A percentile compares a stretch with the other conserved stretches of the same genome.
Conservation (phyloP, 495 filamentous ascomycete species). For the Neurospora sp. region DNA sequence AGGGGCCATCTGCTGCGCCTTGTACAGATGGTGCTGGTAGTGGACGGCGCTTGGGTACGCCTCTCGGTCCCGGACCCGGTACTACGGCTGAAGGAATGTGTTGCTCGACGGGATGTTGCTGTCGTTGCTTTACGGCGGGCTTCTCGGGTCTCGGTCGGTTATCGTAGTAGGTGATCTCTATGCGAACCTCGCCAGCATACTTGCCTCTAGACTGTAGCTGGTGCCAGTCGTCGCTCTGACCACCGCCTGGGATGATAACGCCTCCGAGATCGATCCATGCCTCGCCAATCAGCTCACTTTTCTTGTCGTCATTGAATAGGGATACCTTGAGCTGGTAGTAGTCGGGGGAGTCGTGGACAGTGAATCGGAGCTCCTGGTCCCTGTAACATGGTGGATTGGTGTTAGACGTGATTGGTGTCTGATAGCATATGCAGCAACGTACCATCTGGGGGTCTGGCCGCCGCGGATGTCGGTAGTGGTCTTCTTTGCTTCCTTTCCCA, state of each 20-base stretch:
- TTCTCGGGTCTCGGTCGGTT: conserved; percentile 67
- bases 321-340: conserved; percentile 91
- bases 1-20: conserved; percentile 7
- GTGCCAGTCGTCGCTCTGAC: conserved; percentile 90
- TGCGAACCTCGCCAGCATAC: conserved; percentile 88
- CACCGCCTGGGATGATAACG: conserved; percentile 75
- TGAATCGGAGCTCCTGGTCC: conserved; percentile 96
- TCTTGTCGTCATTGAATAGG: conserved; percentile 96
- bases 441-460: conserved; percentile 95
- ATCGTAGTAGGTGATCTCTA: conserved; percentile 96
- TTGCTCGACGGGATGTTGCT: not conserved
- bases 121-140: conserved; percentile 40
- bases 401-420: conserved; percentile 7
- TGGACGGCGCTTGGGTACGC: conserved; percentile 58
- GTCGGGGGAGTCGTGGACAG: conserved; percentile 90
- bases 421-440: conserved; percentile 23
- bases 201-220: conserved; percentile 74
- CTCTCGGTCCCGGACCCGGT: conserved; percentile 31
- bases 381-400: conserved; percentile 31
- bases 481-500: conserved; percentile 97
- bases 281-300: conserved; percentile 91
- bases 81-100: not conserved
- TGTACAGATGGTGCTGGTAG: conserved; percentile 44
- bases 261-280: conserved; percentile 73
- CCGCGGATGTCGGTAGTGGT: conserved; percentile 90